Evolutionary conservation across 2,329 filamentous ascomycete species (phyloP), one percentile per base, ranked within the genome.

Genomic region (Cryphonectria carpinicola): DNA sequence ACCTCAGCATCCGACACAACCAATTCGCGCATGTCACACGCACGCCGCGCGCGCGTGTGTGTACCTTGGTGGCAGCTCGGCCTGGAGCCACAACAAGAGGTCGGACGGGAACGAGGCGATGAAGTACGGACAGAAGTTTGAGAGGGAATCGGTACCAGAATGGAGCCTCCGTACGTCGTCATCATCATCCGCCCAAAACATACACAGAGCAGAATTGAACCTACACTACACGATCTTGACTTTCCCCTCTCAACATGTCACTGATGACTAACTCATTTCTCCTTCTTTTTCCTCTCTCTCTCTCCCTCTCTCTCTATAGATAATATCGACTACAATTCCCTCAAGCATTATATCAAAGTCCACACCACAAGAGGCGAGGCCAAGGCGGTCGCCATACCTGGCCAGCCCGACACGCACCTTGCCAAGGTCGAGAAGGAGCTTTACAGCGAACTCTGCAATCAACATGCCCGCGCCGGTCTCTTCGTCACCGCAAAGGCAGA

Each of bases 271-370:
- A 19, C n/a, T 25, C 2, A 22, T n/a, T 46, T 13, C 43, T 35
- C 4, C 13, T 22, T 49, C 22, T 22, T 32, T 19, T 41, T 4
- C 0, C 10, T 13, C 10, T 63, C 11, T 4, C 32, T 41, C 39
- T 54, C 32, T 52, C 10, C 2, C 10, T 63, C 11, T 4, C 32
- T 41, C 39, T 54, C 32, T 52, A 49, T n/a, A 93, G 91, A 95
- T 79, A 96, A 97, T 81, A 89, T 97, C 81, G 93, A 96, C 80
- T 97, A 97, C 84, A 93, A 95, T 79, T 92, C 92, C 65, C 87
- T 97, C 74, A 97, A 97, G 81, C 87, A 93, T 79, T 86, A 93
- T 77, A 95, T 97, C 84, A 96, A 95, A 80, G 87, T 87, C 72
- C 88, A 94, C 78, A 97, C 93, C 1, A 91, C 90, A 17, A 88